phyloP scores from a whole-genome alignment of 192 early-diverging fungal species.

The Backusella australiensis region DNA sequence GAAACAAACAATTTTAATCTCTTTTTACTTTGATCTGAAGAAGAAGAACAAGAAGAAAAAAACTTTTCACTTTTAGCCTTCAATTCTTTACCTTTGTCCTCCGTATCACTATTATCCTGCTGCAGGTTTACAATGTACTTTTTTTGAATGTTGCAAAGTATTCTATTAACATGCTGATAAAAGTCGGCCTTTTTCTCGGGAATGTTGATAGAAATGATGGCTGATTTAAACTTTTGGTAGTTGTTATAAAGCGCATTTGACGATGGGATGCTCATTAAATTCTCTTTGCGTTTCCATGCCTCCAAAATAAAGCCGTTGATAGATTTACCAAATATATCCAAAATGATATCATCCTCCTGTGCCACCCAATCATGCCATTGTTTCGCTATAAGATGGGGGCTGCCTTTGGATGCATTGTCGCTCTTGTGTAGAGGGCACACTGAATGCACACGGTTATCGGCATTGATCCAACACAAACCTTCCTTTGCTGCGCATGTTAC shows the following conservation, averaged over 20 bases:
- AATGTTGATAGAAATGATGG: not conserved
- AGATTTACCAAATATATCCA: not conserved
- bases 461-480: not conserved
- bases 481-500: not conserved
- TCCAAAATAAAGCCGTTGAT: not conserved
- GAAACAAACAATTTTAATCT: not conserved
- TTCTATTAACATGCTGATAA: not conserved
- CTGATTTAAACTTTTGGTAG: not conserved
- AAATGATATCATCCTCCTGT: not conserved
- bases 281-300: not conserved
- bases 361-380: not conserved
- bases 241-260: not conserved
- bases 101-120: not conserved
- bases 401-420: not conserved
- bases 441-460: not conserved
- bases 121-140: not conserved
- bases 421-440: not conserved
- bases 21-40: not conserved
- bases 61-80: not conserved
- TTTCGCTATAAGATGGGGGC: not conserved
- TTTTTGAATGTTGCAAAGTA: not conserved
- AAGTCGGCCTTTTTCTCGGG: not conserved
- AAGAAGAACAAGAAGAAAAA: not conserved
- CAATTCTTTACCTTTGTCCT: not conserved
- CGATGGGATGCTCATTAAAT: not conserved